Evolutionary conservation across 1,284 basidiomycete species (phyloP).

Genomic region (Ganoderma lingzhi): DNA sequence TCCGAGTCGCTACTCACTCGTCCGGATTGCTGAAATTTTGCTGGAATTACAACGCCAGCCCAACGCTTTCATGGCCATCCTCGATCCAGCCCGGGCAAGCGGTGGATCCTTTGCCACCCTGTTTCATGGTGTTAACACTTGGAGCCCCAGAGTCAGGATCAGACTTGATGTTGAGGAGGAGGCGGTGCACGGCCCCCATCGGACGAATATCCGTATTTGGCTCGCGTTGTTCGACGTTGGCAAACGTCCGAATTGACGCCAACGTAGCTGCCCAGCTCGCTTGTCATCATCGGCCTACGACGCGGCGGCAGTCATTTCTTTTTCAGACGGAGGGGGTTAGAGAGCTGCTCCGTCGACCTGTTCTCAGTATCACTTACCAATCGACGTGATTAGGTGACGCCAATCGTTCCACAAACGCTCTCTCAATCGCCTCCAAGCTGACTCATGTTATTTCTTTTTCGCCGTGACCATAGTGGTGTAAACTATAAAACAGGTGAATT

Average conservation of each 20-base stretch:
- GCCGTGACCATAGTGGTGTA: neutral
- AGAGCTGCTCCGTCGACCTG: neutral
- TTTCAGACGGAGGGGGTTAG: neutral
- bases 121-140: neutral
- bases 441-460: neutral
- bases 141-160: neutral
- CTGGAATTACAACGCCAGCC: no score
- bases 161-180: neutral
- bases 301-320: neutral
- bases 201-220: conserved; percentile 2
- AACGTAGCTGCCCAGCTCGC: neutral
- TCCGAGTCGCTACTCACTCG: neutral
- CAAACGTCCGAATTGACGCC: neutral
- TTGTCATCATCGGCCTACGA: neutral
- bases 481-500: neutral
- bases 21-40: no score
- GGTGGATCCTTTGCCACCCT: neutral
- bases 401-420: neutral
- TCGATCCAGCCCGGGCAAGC: neutral
- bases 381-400: neutral
- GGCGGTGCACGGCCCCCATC: conserved; percentile 1
- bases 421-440: neutral
- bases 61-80: no score
- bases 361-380: neutral
- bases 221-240: conserved; percentile 6